Conservation (phyloP, 2,329 filamentous ascomycete species). For the Beauveria sp. region DNA sequence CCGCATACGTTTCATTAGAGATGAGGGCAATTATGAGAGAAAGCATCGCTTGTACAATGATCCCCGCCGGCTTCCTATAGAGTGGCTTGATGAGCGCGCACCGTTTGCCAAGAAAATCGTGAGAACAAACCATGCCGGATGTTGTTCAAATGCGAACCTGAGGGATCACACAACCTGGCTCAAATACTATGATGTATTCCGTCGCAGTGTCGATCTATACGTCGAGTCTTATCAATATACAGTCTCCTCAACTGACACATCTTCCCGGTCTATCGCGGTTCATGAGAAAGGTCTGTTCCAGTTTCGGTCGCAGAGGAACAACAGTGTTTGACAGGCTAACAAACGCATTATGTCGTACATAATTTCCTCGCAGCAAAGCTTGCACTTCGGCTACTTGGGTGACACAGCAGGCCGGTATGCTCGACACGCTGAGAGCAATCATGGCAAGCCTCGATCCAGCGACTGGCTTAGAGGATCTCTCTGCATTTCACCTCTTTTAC, state of each 20-base stretch:
- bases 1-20: background rate
- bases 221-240: background rate
- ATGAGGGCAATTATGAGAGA: background rate
- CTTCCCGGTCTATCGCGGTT: background rate
- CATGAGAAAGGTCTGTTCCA: background rate
- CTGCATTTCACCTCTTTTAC: background rate
- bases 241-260: background rate
- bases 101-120: background rate
- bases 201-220: too few relatives aligned
- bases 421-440: constrained; percentile 10
- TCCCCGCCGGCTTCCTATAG: background rate
- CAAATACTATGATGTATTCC: background rate
- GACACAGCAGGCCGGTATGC: background rate
- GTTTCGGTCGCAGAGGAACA: background rate
- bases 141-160: background rate
- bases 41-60: background rate
- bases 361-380: background rate
- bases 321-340: background rate
- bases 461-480: background rate
- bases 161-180: too few relatives aligned
- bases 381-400: constrained; percentile 6
- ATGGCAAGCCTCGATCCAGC: background rate
- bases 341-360: background rate
- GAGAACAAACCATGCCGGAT: background rate
- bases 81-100: background rate